Percentiles rank a stretch among this genome's conserved stretches.
Conservation (phyloP, 1,139 yeast species). For the Saccharomyces pastorianus region DNA sequence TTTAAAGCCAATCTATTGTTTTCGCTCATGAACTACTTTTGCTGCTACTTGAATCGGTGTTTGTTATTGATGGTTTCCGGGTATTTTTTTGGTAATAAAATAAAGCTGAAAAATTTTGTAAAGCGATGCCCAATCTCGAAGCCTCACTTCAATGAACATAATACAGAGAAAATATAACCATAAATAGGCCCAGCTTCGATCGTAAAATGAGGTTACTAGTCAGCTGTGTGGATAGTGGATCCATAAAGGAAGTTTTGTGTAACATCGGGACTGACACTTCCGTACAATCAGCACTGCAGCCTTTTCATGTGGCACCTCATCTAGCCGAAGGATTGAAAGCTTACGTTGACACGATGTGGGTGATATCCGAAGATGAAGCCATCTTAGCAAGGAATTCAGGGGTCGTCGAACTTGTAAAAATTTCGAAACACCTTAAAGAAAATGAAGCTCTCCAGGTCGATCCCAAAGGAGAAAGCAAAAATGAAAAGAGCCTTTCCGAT, state of each 20-base stretch:
- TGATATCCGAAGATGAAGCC: constrained; percentile 3
- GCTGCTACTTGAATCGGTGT: background rate
- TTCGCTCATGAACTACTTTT: background rate
- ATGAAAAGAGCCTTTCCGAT: constrained; percentile 9
- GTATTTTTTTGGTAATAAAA: background rate
- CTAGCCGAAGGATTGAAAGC: constrained; percentile 33
- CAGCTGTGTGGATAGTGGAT: constrained; percentile 29
- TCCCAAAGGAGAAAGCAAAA: constrained; percentile 1
- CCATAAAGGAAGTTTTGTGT: constrained; percentile 43
- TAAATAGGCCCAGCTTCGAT: background rate
- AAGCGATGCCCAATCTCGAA: background rate
- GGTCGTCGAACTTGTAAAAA: constrained; percentile 19
- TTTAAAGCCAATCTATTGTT: background rate
- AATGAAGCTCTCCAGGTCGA: constrained; percentile 1
- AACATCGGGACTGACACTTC: constrained; percentile 64
- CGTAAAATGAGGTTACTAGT: constrained; percentile 24
- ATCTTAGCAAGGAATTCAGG: constrained; percentile 29
- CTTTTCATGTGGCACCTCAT: constrained; percentile 39
- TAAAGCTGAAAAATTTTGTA: background rate
- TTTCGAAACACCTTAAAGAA: constrained; percentile 3
- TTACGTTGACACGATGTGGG: constrained; percentile 10
- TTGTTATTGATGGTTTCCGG: background rate
- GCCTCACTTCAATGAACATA: background rate
- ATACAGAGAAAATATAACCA: background rate
- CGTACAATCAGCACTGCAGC: constrained; percentile 48